Percentiles rank a stretch among this genome's conserved stretches.
Evolutionary conservation across 306 rosid species (phyloP).

Genomic region (Dalbergia oliveri): DNA sequence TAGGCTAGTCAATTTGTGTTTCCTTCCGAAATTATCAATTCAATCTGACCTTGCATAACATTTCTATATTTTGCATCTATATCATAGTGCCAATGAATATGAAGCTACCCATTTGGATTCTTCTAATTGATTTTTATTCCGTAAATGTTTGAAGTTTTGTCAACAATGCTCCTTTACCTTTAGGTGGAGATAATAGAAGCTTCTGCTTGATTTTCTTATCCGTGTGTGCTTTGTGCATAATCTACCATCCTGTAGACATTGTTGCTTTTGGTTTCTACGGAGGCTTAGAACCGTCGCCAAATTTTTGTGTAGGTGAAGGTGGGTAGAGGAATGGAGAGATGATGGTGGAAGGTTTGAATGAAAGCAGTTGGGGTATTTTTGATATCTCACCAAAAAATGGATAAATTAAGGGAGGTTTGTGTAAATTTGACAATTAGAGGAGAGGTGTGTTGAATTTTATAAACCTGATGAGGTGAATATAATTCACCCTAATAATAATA

Average conservation of each 20-base stretch:
- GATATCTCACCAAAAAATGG: too few species aligned
- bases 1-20: constrained; percentile 16
- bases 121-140: constrained; percentile 21
- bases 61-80: neutral
- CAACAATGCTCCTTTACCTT: neutral
- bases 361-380: too few species aligned
- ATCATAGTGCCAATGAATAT: too few species aligned
- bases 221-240: neutral
- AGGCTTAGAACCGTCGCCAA: neutral
- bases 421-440: too few species aligned
- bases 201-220: neutral
- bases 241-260: neutral
- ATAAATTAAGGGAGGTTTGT: too few species aligned
- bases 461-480: too few species aligned
- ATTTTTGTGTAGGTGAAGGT: too few species aligned
- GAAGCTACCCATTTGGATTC: neutral
- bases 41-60: neutral
- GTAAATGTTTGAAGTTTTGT: neutral
- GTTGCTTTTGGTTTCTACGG: constrained; percentile 26
- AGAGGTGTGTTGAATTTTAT: too few species aligned
- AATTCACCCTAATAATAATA: too few species aligned
- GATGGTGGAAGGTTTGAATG: too few species aligned
- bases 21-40: neutral
- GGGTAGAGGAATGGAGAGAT: too few species aligned
- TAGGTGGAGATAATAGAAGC: neutral